Conservation (phyloP, 164 flowering plant species). For the Aristolochia californica region DNA sequence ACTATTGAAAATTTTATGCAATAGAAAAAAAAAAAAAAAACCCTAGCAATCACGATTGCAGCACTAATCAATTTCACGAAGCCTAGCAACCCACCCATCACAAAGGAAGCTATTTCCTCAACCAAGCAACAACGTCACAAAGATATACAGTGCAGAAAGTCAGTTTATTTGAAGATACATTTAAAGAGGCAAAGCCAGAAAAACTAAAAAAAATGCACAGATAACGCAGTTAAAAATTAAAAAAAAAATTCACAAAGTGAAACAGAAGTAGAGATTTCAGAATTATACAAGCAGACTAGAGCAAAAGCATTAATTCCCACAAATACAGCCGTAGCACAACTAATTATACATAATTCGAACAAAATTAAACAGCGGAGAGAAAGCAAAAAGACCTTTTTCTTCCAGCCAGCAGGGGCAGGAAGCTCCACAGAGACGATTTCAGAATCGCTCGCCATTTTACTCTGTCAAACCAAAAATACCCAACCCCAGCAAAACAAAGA, state of each 20-base stretch:
- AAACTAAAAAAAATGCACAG: no score
- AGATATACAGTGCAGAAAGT: no score
- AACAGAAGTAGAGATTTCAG: not conserved
- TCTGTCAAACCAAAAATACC: not conserved
- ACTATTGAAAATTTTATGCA: no score
- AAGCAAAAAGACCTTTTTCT: slow-evolving; percentile 28
- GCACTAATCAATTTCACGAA: no score
- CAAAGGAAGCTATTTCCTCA: no score
- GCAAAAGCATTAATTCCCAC: not conserved
- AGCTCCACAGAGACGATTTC: slow-evolving; percentile 38
- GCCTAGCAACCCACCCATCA: no score
- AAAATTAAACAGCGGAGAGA: not conserved
- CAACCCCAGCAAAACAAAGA: not conserved
- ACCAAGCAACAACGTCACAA: no score
- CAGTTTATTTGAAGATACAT: no score
- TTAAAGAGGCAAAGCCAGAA: no score
- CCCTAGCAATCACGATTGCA: no score
- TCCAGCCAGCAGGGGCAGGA: slow-evolving; percentile 60
- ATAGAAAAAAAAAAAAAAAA: no score
- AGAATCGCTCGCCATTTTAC: not conserved
- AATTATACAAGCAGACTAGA: not conserved
- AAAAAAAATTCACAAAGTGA: not conserved
- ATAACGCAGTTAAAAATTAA: no score
- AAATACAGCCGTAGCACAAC: not conserved
- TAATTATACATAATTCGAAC: not conserved